A percentile compares a stretch with the other conserved stretches of the same genome.
Evolutionary conservation across 2,329 filamentous ascomycete species (phyloP).

Genomic region (Diaporthe sp.): DNA sequence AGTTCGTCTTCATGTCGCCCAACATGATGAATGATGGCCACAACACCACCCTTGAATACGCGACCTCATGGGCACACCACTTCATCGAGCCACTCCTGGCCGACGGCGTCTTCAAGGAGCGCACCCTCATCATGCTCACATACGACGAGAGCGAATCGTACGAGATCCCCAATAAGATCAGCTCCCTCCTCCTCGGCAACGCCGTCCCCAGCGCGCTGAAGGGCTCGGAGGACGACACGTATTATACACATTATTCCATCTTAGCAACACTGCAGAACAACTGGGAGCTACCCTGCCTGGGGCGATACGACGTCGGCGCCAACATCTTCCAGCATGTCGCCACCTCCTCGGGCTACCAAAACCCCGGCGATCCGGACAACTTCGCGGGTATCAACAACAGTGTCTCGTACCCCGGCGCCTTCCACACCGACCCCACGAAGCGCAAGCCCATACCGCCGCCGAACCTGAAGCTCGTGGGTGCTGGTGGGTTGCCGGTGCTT

Average conservation of each 20-base stretch:
- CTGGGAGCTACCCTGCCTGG: constrained; percentile 58
- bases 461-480: constrained; percentile 58
- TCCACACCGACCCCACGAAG: constrained; percentile 53
- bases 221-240: constrained; percentile 65
- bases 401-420: constrained; percentile 57
- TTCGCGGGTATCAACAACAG: constrained; percentile 53
- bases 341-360: constrained; percentile 43
- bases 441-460: constrained; percentile 54
- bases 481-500: constrained; percentile 57
- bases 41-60: constrained; percentile 64
- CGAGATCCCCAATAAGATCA: constrained; percentile 65
- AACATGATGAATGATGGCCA: constrained; percentile 78
- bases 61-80: constrained; percentile 63
- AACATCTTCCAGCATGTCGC: constrained; percentile 48
- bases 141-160: constrained; percentile 71
- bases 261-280: constrained; percentile 58
- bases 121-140: constrained; percentile 69
- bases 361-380: constrained; percentile 54
- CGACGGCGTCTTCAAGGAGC: constrained; percentile 63
- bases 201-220: constrained; percentile 61
- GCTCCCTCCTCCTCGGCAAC: constrained; percentile 67
- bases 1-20: constrained; percentile 74
- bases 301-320: constrained; percentile 57
- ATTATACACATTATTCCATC: constrained; percentile 61
- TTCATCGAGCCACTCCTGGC: constrained; percentile 68